Conservation (phyloP, 495 filamentous ascomycete species). For the Xylaria grammica region DNA sequence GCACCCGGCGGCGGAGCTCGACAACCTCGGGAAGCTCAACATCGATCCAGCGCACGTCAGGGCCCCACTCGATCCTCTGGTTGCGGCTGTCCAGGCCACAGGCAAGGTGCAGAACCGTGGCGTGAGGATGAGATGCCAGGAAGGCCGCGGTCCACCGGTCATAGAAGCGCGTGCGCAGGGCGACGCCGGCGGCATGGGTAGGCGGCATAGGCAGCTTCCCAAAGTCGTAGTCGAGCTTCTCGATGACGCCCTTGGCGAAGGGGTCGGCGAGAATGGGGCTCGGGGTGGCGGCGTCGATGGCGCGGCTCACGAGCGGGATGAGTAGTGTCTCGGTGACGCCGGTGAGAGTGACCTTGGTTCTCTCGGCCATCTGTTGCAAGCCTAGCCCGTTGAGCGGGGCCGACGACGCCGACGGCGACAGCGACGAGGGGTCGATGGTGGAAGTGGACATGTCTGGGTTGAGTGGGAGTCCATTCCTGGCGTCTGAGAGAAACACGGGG, state of each 20-base stretch:
- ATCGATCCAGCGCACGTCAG: slow-evolving; percentile 20
- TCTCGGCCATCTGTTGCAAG: slow-evolving; percentile 6
- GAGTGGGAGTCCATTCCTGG: neutral
- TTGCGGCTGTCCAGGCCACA: slow-evolving; percentile 23
- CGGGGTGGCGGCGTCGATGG: neutral
- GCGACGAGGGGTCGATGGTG: neutral
- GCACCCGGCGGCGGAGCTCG: slow-evolving; percentile 17
- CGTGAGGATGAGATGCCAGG: slow-evolving; percentile 1
- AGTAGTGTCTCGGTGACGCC: slow-evolving; percentile 22
- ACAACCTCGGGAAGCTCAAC: slow-evolving; percentile 26
- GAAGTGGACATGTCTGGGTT: neutral
- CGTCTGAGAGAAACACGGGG: neutral
- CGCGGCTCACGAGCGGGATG: slow-evolving; percentile 20
- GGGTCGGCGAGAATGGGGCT: slow-evolving; percentile 21
- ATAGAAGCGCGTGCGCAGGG: slow-evolving; percentile 18
- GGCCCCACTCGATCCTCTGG: slow-evolving; percentile 19
- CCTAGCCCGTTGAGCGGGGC: neutral
- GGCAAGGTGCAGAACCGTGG: slow-evolving; percentile 23
- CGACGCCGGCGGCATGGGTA: slow-evolving; percentile 8
- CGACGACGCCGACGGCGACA: neutral
- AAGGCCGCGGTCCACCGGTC: slow-evolving; percentile 21
- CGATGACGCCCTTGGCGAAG: slow-evolving; percentile 16
- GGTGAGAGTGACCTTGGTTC: slow-evolving; percentile 8
- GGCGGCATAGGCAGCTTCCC: slow-evolving; percentile 17
- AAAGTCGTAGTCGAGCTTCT: slow-evolving; percentile 25